Evolutionary conservation across 441 rosid genomes (phyloP), one percentile per base, ranked within the genome.

Genomic region (Croton laevigatus): DNA sequence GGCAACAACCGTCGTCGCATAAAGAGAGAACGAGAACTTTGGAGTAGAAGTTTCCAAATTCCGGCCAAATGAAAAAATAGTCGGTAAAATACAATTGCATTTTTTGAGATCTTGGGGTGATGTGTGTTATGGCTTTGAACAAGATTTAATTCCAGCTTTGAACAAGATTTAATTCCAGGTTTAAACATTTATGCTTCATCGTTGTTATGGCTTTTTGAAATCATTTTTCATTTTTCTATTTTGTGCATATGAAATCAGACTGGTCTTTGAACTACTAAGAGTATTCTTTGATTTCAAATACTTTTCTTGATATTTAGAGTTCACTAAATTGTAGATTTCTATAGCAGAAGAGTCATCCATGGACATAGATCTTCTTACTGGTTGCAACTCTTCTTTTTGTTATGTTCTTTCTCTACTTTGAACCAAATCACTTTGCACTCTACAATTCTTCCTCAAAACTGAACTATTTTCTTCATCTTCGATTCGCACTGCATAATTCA

Each of bases 331-430:
- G 40, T 70, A 68, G 63, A 82, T 72, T 71, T 68, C 71, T 8
- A 52, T n/a, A 34, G 89, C 86, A 59, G 91, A 76, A 45, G 79
- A 66, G 6, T 77, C 79, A 80, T 85, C 91, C 75, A 84, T 27
- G 0, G 94, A 89, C 68, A 83, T 75, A 0, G 91, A 87, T 64
- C 89, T 82, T 80, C 87, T 76, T 64, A 74, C 34, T 6, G 79
- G 75, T 42, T 77, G 79, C 65, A 70, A 17, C 36, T 76, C 74
- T 22, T 36, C 74, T 20, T 75, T 72, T 32, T 36, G 73, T 20
- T 75, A 71, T 36, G n/a, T 46, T 51, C 59, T 34, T 16, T 13
- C 0, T 10, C 27, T 44, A 20, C 38, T 61, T 0, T 46, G 72
- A 38, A 17, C 69, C n/a, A 59, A 42, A 69, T 75, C 81, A 51